phyloP scores from a whole-genome alignment of 1,284 basidiomycete genomes.

The Microbotryum scabiosae region DNA sequence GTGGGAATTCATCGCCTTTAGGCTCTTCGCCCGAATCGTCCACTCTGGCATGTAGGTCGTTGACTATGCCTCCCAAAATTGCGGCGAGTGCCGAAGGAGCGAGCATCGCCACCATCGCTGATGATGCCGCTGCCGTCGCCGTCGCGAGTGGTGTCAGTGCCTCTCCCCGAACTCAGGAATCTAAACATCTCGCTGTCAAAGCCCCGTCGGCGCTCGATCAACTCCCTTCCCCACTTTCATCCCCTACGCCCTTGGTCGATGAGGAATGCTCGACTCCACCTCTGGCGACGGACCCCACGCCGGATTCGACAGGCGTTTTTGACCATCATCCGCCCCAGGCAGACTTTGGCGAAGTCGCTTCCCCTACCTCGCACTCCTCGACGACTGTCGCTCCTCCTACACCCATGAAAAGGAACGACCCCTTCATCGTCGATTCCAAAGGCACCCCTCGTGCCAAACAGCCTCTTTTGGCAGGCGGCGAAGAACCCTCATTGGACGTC shows the following conservation, averaged over 20 bases:
- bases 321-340: background rate
- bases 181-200: slow-evolving; percentile 13
- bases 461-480: no score
- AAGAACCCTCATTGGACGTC: background rate
- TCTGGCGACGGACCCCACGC: slow-evolving; percentile 2
- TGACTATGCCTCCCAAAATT: background rate
- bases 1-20: no score
- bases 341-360: background rate
- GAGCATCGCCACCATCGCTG: background rate
- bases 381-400: background rate
- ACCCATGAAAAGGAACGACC: background rate
- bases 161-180: slow-evolving; percentile 1
- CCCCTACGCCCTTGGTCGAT: background rate
- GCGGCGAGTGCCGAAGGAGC: background rate
- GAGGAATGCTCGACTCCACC: background rate
- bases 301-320: background rate
- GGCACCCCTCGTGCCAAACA: background rate
- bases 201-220: background rate
- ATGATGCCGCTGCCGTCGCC: background rate
- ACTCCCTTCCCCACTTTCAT: slow-evolving; percentile 2
- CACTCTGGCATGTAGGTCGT: background rate
- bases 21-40: no score
- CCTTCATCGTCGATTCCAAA: background rate
- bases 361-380: background rate
- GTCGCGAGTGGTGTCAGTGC: no score